Percentiles rank a stretch among this genome's conserved stretches.
These are phyloP conservation scores for Cutaneotrichosporon sp. DNA, from an alignment of 1,284 basidiomycete genomes.

Conservation along the genomic window DNA sequence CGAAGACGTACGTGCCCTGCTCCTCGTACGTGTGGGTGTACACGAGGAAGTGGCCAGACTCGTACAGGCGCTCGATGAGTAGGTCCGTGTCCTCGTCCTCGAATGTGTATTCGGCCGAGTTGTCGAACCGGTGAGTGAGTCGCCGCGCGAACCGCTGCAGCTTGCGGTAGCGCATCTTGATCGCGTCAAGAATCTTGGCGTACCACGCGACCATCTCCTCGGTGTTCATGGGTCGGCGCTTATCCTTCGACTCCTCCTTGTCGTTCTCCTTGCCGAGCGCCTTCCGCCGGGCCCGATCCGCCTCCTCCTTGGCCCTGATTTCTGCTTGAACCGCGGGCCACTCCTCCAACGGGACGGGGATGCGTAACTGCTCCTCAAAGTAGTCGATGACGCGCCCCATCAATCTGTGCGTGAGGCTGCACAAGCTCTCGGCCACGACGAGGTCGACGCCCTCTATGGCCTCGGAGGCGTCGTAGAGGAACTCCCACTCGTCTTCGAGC, in stretches of 20 bases:
- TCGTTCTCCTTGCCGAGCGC: not conserved
- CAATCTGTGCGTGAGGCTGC: conserved; percentile 83
- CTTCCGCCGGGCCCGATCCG: not conserved
- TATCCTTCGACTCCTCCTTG: conserved; percentile 9
- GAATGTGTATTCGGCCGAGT: conserved; percentile 91
- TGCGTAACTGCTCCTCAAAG: conserved; percentile 89
- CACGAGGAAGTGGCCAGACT: conserved; percentile 90
- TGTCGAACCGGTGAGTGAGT: conserved; percentile 84
- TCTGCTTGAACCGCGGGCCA: not conserved
- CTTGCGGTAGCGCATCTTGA: conserved; percentile 89
- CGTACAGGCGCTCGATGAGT: conserved; percentile 78
- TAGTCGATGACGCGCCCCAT: conserved; percentile 89
- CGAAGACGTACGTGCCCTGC: conserved; percentile 92
- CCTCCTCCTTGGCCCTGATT: not conserved
- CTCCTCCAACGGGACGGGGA: conserved; percentile 58
- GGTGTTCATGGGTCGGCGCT: conserved; percentile 64
- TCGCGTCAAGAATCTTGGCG: conserved; percentile 88
- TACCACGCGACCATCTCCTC: conserved; percentile 88
- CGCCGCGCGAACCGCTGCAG: conserved; percentile 86
- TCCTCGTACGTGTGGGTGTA: conserved; percentile 88
- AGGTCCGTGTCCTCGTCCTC: conserved; percentile 75
- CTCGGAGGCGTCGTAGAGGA: conserved; percentile 89
- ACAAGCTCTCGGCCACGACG: conserved; percentile 91
- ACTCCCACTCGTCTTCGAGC: conserved; percentile 93
- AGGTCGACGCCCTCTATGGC: conserved; percentile 85